Conservation (phyloP, 208 protist genomes). For the Trypanosoma avium region DNA sequence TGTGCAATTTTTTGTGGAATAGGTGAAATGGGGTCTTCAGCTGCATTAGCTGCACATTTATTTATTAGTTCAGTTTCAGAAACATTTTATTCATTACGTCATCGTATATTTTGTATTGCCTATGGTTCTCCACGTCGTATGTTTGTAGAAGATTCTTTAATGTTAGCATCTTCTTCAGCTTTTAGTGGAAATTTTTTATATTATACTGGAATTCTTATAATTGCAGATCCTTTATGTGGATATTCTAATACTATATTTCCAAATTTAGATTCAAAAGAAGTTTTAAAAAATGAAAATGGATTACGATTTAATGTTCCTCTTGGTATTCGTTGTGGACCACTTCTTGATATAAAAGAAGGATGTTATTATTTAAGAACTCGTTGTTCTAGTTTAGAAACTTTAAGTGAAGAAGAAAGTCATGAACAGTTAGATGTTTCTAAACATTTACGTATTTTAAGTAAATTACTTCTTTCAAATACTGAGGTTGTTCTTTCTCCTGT, state of each 20-base stretch:
- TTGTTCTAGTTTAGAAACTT: constrained; percentile 17
- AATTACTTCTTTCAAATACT: constrained; percentile 12
- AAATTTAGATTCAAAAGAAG: constrained; percentile 2
- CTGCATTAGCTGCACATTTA: constrained; percentile 34
- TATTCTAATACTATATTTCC: constrained; percentile 1
- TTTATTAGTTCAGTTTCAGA: constrained; percentile 36
- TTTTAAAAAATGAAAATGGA: background rate
- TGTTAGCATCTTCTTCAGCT: constrained; percentile 35
- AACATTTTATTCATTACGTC: constrained; percentile 4
- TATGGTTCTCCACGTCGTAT: constrained; percentile 45
- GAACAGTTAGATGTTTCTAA: constrained; percentile 23
- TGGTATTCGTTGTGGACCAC: constrained; percentile 24
- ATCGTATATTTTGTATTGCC: constrained; percentile 51
- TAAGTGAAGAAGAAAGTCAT: constrained; percentile 17
- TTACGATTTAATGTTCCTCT: constrained; percentile 28
- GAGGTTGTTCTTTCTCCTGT: constrained; percentile 29
- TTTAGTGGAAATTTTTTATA: constrained; percentile 51
- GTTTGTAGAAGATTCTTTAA: constrained; percentile 32
- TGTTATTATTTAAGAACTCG: constrained; percentile 7
- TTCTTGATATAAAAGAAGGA: constrained; percentile 8
- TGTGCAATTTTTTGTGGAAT: constrained; percentile 60
- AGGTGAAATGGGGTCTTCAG: constrained; percentile 35
- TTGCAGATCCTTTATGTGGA: constrained; percentile 4
- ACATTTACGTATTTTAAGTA: constrained; percentile 27
- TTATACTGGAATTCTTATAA: constrained; percentile 24